Conservation (phyloP, 2,329 filamentous ascomycete genomes). For the Fusarium longipes region DNA sequence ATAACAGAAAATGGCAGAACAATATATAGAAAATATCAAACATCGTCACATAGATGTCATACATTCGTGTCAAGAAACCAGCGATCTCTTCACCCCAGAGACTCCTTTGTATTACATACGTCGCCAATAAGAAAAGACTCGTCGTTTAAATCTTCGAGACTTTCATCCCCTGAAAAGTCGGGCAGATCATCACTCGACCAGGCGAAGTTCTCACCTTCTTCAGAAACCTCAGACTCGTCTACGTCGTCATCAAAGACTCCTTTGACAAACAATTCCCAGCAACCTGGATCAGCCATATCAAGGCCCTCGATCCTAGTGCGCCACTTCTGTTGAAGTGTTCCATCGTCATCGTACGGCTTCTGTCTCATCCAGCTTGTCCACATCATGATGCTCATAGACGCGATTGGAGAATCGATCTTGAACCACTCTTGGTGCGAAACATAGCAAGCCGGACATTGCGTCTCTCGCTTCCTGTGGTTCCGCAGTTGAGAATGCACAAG, state of each 20-base stretch:
- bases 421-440: conserved; percentile 48
- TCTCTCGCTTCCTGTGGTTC: conserved; percentile 44
- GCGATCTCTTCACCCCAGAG: background rate
- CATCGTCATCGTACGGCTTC: conserved; percentile 46
- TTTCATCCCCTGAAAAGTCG: conserved; percentile 4
- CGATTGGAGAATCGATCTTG: conserved; percentile 28
- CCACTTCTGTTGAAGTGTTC: conserved; percentile 43
- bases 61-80: conserved; percentile 3
- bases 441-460: conserved; percentile 41
- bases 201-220: conserved; percentile 16
- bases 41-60: background rate
- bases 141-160: background rate
- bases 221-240: conserved; percentile 27
- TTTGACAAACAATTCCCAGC: conserved; percentile 43
- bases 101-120: background rate
- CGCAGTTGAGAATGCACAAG: conserved; percentile 47
- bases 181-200: conserved; percentile 22
- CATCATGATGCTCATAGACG: conserved; percentile 31
- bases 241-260: conserved; percentile 30
- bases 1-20: background rate
- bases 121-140: conserved; percentile 11
- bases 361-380: conserved; percentile 47
- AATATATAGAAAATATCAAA: conserved; percentile 3
- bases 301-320: conserved; percentile 33
- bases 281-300: conserved; percentile 42